Base-by-base conservation (phyloP, 2,329 filamentous ascomycete genomes). In the Monosporascus sp. region DNA sequence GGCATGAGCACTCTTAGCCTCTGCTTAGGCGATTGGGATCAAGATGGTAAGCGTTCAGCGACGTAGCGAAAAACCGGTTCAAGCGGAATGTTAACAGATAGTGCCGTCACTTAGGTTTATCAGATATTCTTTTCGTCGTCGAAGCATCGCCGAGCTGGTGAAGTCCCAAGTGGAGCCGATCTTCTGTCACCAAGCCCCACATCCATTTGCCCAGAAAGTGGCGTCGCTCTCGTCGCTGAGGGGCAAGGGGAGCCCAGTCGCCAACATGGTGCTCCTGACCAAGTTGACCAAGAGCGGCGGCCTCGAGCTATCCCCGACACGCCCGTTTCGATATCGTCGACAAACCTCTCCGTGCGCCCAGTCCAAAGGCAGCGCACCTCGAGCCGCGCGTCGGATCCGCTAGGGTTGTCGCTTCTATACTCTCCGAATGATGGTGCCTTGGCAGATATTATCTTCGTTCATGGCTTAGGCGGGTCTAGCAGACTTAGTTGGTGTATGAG, bases 401-500 rank as follows among this genome's bases (percentile, higher is more conserved):
- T 38, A 3, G 49, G 49, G n/a, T 35, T 50, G 35, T 41, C 49
- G 18, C 24, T 50, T 15, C 11, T 52, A 17, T 25, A 52, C 20
- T 7, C 36, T 20, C 50, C 50, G 27, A 14, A 48, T 22, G 20
- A 8, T 8, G 27, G 14, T 8, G 11, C 47, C 17, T 27, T 38
- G 20, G 49, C 48, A 7, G 54, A 56, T 36, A 50, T 56, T 14
- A 48, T 56, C 20, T 56, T 56, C 37, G 18, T 56, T 8, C 54
- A 56, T 27, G 54, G 54, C 2, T 41, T 56, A 5, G 54, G 54
- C 11, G 54, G 54, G 14, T 50, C 51, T 17, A 56, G 54, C n/a
- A 49, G 51, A 20, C 46, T 53, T 17, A 55, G 53, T 22, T 59
- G 57, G 57, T 55, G 36, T 17, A 55, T 54, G 20, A 41, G 56